These are phyloP conservation scores for Cephalotrichum gorgonifer DNA, from an alignment of 2,329 filamentous ascomycete genomes.

Conservation along the genomic window DNA sequence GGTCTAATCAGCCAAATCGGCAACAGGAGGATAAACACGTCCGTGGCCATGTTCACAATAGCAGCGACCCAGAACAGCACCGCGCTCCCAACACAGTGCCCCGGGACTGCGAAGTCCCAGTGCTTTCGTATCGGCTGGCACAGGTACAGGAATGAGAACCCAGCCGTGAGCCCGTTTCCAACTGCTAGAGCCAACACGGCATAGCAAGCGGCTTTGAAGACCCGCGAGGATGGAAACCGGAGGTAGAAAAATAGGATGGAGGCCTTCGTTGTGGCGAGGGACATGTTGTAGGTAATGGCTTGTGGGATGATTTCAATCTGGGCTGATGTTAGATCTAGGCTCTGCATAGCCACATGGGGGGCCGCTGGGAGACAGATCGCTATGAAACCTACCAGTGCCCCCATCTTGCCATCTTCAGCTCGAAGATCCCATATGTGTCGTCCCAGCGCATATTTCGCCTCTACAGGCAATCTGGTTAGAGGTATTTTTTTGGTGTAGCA, in stretches of 20 bases:
- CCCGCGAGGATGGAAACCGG: not conserved
- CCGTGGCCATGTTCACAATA: not conserved
- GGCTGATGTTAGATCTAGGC: not conserved
- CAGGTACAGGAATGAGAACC: not conserved
- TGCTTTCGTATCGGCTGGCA: not conserved
- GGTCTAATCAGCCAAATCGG: not conserved
- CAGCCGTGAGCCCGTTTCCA: not conserved
- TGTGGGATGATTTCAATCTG: not conserved
- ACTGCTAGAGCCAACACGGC: not conserved
- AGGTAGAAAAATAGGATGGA: not conserved
- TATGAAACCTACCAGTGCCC: not conserved
- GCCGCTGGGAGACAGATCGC: too few relatives aligned
- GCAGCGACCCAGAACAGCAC: not conserved
- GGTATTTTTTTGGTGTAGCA: not conserved
- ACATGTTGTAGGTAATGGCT: not conserved
- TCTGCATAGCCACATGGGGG: not conserved
- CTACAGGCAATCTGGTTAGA: not conserved
- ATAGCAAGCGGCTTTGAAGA: not conserved
- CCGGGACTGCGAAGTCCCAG: not conserved
- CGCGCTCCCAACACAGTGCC: not conserved
- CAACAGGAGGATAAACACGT: not conserved
- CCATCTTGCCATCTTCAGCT: not conserved
- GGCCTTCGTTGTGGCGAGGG: not conserved
- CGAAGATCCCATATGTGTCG: not conserved
- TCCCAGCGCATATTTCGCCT: not conserved